Percentiles rank a stretch among this genome's conserved stretches.
Evolutionary conservation across 805 yeast genomes (phyloP).

Genomic region (Metschnikowia baotianmanensis): DNA sequence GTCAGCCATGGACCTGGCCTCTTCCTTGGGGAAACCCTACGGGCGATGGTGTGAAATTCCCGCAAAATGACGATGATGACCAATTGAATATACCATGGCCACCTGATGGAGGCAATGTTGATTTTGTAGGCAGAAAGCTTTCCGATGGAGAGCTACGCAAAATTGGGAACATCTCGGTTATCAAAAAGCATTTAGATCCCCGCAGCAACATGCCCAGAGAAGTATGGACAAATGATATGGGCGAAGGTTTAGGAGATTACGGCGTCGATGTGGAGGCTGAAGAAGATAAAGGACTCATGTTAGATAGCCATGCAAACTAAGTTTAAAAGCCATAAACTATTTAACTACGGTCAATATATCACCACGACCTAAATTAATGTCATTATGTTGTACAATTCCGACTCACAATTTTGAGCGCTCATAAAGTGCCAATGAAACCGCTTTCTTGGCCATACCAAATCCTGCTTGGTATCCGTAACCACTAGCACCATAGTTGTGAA

Average conservation of each 20-base stretch:
- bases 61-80: constrained; percentile 55
- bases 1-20: constrained; percentile 64
- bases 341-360: too few relatives aligned
- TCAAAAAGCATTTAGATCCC: constrained; percentile 36
- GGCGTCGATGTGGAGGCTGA: constrained; percentile 83
- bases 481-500: constrained; percentile 73
- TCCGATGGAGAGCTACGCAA: constrained; percentile 17
- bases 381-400: too few relatives aligned
- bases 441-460: constrained; percentile 53
- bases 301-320: not conserved
- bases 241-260: constrained; percentile 80
- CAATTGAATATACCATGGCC: constrained; percentile 86
- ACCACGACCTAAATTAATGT: too few relatives aligned
- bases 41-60: constrained; percentile 59
- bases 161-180: constrained; percentile 22
- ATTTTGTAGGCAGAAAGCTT: constrained; percentile 13
- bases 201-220: constrained; percentile 36
- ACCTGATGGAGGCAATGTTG: constrained; percentile 70
- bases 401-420: not conserved
- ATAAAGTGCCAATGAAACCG: constrained; percentile 30
- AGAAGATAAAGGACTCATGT: constrained; percentile 23
- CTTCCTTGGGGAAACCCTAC: constrained; percentile 67
- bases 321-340: not conserved
- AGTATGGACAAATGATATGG: constrained; percentile 73
- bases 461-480: constrained; percentile 71